Base-by-base conservation (phyloP, 305 asterid genomes). In the Rubia occidens region DNA sequence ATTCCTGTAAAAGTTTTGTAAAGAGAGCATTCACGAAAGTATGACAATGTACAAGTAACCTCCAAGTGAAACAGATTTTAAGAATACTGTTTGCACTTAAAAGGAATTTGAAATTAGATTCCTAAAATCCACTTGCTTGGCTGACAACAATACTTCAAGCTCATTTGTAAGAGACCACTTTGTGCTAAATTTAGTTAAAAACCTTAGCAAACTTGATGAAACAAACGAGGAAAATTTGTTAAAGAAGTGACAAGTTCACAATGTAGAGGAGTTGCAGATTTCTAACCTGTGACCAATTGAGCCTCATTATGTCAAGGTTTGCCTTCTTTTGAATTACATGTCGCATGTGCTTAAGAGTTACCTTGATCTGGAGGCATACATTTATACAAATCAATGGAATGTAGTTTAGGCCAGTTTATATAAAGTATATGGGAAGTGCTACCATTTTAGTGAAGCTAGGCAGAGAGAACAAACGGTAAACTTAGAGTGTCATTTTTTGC, bases 401-500 rank as follows among this genome's bases (percentile, higher is more conserved):
- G 35, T 32, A 32, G 4, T 29, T 3, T 32, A 32, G 35, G 4
- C 4, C 35, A 2, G 35, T 32, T 32, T 32, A 3, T 32, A 32
- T 32, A 32, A 32, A 32, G 4, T 32, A 32, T 32, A 32, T 32
- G 35, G 4, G 35, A 3, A 32, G 35, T 32, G 35, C 1, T 6
- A 3, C 0, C 5, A 1, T 6, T 3, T 32, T 2, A 32, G 0
- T 32, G 35, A 32, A 2, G 35, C 35, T 32, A 2, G 35, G 35
- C 3, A n/a, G 14, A n/a, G 4, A 72, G 61, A 8, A 63, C 87
- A 18, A 85, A 85, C 97, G 7, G 98, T 93, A 77, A 93, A 90
- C 70, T 83, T 93, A 40, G 98, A 97, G 78, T 89, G 94, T 73
- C 95, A 90, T 54, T 89, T 92, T 82, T 86, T 92, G 88, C 90